Evolutionary conservation across 2,329 filamentous ascomycete species (phyloP).

Genomic region (Colletotrichum musae): DNA sequence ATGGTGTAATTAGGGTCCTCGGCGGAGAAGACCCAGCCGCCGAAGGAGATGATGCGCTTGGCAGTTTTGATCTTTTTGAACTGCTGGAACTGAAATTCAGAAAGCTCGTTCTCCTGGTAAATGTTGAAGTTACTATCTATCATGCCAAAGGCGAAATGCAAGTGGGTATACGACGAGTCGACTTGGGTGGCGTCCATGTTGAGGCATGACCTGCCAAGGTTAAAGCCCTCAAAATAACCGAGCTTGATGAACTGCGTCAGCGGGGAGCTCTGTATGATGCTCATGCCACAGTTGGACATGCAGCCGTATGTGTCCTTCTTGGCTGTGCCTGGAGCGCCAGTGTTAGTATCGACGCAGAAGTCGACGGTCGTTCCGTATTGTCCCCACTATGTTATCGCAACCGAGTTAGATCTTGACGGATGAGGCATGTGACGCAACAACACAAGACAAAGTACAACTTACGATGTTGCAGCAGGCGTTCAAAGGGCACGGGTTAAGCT

Average conservation of each 20-base stretch:
- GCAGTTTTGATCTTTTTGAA: conserved; percentile 49
- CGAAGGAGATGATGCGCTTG: conserved; percentile 60
- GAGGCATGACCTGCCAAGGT: conserved; percentile 44
- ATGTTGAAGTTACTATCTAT: conserved; percentile 43
- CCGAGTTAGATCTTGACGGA: background rate
- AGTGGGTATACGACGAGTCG: conserved; percentile 44
- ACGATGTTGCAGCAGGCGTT: conserved; percentile 56
- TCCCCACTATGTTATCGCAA: conserved; percentile 49
- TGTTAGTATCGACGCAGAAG: conserved; percentile 56
- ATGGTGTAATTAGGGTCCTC: conserved; percentile 53
- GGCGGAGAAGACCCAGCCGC: conserved; percentile 59
- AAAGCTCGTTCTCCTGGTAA: conserved; percentile 5
- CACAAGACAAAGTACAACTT: background rate
- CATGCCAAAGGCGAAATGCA: conserved; percentile 52
- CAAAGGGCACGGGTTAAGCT: conserved; percentile 52
- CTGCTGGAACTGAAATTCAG: conserved; percentile 46
- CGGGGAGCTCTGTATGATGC: conserved; percentile 25
- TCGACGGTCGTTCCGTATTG: conserved; percentile 60
- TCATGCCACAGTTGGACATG: conserved; percentile 35
- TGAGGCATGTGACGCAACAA: background rate
- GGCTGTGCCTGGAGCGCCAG: conserved; percentile 42
- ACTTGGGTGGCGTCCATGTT: conserved; percentile 47
- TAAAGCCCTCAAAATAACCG: conserved; percentile 51
- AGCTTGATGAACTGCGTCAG: conserved; percentile 38
- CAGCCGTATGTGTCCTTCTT: conserved; percentile 43